A percentile compares a stretch with the other conserved stretches of the same genome.
Conservation (phyloP, 306 rosid genomes). For the Trifolium pratense region DNA sequence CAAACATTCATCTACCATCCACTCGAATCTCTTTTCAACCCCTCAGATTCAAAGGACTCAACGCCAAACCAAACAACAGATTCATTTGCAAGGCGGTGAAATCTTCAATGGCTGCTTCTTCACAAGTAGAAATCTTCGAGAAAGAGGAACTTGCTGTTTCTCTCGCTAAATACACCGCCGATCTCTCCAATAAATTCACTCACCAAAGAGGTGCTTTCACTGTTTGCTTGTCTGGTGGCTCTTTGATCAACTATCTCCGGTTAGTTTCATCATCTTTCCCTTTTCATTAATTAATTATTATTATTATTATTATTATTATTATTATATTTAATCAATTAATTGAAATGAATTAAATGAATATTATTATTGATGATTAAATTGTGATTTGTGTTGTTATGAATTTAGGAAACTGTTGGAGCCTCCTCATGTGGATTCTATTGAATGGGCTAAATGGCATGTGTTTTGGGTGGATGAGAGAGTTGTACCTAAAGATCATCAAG, state of each 20-base stretch:
- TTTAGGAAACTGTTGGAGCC: conserved; percentile 78
- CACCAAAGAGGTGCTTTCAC: conserved; percentile 74
- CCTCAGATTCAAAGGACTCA: conserved; percentile 21
- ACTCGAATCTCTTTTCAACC: conserved; percentile 7
- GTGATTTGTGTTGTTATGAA: conserved; percentile 25
- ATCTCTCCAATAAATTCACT: conserved; percentile 68
- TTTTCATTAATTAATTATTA: no score
- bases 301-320: no score
- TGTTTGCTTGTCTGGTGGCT: conserved; percentile 89
- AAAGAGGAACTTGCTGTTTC: conserved; percentile 63
- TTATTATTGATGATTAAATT: not conserved
- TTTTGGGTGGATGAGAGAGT: conserved; percentile 97
- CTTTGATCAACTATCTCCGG: conserved; percentile 72
- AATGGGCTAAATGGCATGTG: conserved; percentile 91
- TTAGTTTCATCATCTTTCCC: conserved; percentile 4
- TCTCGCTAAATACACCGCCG: conserved; percentile 83
- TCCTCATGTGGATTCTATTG: conserved; percentile 67
- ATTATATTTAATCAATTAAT: not conserved
- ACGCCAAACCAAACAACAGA: not conserved
- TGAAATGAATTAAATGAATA: not conserved
- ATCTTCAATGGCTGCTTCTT: conserved; percentile 45
- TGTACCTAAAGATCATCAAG: conserved; percentile 86
- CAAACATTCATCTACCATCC: not conserved
- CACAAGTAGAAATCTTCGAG: conserved; percentile 58
- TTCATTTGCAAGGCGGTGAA: not conserved